Percentiles rank a stretch among this genome's conserved stretches.
Conservation (phyloP, 1,284 basidiomycete species). For the Boletus albobrunnescens region DNA sequence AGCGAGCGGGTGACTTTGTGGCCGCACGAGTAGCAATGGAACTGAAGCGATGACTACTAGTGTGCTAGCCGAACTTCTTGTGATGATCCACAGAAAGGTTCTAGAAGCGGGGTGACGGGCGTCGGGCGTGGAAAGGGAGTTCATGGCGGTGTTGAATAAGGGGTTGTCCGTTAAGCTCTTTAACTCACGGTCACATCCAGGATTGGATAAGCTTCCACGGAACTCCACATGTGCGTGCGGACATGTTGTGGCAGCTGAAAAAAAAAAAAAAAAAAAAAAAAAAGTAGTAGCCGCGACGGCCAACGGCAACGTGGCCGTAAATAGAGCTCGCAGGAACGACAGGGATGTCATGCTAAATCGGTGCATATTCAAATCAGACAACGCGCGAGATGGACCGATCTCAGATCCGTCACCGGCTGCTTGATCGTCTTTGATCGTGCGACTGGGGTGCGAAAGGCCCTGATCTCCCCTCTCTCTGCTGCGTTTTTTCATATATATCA, state of each 20-base stretch:
- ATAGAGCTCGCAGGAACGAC: constrained; percentile 40
- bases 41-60: neutral
- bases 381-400: constrained; percentile 40
- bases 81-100: constrained; percentile 24
- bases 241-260: constrained; percentile 30
- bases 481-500: constrained; percentile 51
- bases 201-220: constrained; percentile 37
- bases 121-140: constrained; percentile 10
- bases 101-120: constrained; percentile 10
- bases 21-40: constrained; percentile 8
- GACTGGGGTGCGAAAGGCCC: constrained; percentile 41
- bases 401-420: constrained; percentile 34
- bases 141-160: constrained; percentile 24
- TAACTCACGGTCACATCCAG: constrained; percentile 32
- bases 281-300: constrained; percentile 33
- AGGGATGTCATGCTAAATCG: constrained; percentile 32
- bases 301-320: constrained; percentile 45
- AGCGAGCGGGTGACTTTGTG: constrained; percentile 10
- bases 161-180: constrained; percentile 37
- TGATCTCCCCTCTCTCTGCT: constrained; percentile 40
- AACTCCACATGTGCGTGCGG: constrained; percentile 33
- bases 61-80: constrained; percentile 15
- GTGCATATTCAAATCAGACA: constrained; percentile 38
- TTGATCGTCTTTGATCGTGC: constrained; percentile 56
- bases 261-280: too few species aligned